Percentiles rank a stretch among this genome's conserved stretches.
phyloP scores from a whole-genome alignment of 140 eudicot species.

The Ambrosia hybrid region DNA sequence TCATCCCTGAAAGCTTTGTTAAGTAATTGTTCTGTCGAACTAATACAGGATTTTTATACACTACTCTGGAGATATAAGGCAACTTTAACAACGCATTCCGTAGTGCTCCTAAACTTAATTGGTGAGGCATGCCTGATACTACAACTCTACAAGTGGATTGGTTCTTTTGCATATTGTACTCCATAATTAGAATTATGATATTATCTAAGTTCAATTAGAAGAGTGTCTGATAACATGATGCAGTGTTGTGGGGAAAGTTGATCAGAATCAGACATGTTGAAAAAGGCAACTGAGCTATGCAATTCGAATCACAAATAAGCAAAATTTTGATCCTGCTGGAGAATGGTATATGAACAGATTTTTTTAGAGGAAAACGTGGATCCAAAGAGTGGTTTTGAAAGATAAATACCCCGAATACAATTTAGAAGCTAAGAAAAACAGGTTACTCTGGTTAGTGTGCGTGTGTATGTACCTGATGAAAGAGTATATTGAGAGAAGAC shows the following conservation, averaged over 20 bases:
- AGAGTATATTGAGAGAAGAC: background rate
- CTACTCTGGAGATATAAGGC: slow-evolving; percentile 13
- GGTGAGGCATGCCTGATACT: slow-evolving; percentile 8
- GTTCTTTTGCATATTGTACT: slow-evolving; percentile 10
- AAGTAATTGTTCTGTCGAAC: slow-evolving; percentile 19
- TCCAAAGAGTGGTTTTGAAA: background rate
- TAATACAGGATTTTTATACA: slow-evolving; percentile 11
- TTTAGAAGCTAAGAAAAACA: background rate
- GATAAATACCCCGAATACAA: background rate
- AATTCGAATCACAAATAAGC: background rate
- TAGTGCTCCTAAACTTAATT: slow-evolving; percentile 6
- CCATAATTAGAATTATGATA: background rate
- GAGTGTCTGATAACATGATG: background rate
- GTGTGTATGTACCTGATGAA: background rate
- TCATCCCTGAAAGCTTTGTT: slow-evolving; percentile 42
- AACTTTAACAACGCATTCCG: slow-evolving; percentile 1
- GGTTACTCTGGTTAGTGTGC: background rate
- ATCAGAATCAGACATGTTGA: background rate
- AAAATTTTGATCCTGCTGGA: background rate
- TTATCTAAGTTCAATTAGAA: background rate
- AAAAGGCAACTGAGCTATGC: background rate
- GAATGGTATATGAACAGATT: background rate
- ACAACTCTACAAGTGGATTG: slow-evolving; percentile 1
- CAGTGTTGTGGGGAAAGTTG: background rate
- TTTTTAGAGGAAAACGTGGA: background rate